Percentiles rank a stretch among this genome's conserved stretches.
phyloP scores from a whole-genome alignment of 202 grass and related monocot species.

The Zoysia matrella region DNA sequence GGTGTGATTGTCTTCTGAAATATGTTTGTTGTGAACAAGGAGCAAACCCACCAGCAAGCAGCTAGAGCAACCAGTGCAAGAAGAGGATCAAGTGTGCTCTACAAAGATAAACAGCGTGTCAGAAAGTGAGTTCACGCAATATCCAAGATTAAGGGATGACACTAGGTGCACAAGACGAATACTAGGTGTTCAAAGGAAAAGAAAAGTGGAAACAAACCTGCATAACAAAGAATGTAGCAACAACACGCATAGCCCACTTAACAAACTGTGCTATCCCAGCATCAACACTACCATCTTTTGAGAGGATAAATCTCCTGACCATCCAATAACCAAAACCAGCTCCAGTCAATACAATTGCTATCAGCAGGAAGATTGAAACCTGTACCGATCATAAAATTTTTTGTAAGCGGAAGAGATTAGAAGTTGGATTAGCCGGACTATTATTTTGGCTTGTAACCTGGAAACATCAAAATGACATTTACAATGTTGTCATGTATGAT shows the following conservation, averaged over 20 bases:
- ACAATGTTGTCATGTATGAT: not conserved
- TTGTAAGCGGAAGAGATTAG: slow-evolving; percentile 26
- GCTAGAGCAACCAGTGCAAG: no score
- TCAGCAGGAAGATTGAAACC: slow-evolving; percentile 86
- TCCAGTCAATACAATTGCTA: slow-evolving; percentile 75
- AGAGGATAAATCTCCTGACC: slow-evolving; percentile 87
- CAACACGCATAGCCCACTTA: slow-evolving; percentile 1
- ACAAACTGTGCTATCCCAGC: slow-evolving; percentile 81
- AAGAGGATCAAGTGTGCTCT: slow-evolving; percentile 38
- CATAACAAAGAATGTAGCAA: no score
- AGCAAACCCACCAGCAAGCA: no score
- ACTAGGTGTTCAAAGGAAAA: slow-evolving; percentile 20
- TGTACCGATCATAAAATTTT: slow-evolving; percentile 47
- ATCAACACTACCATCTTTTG: slow-evolving; percentile 87
- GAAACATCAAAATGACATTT: not conserved
- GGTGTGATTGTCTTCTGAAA: slow-evolving; percentile 17
- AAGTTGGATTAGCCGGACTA: not conserved
- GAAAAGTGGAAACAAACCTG: not conserved
- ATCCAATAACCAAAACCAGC: slow-evolving; percentile 25
- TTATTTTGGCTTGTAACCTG: slow-evolving; percentile 1
- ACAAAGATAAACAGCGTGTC: slow-evolving; percentile 41
- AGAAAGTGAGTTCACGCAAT: not conserved
- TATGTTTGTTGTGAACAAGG: not conserved
- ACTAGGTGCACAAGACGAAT: slow-evolving; percentile 24
- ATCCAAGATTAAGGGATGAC: no score